A percentile compares a stretch with the other conserved stretches of the same genome.
Evolutionary conservation across 2,329 filamentous ascomycete genomes (phyloP).

Genomic region (Xylaria digitata): DNA sequence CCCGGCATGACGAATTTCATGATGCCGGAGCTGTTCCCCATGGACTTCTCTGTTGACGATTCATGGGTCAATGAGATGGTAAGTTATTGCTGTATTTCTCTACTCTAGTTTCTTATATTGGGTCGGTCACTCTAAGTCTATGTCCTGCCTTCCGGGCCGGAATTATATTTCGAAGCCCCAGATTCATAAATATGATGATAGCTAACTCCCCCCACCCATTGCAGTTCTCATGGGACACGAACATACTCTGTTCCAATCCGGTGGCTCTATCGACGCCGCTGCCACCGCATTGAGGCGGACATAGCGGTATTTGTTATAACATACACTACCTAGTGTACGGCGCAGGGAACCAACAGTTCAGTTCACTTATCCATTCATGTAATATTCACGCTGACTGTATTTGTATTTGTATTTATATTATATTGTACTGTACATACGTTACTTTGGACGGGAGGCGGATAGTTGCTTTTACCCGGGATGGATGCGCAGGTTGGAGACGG

Average conservation of each 20-base stretch:
- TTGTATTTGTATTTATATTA: slow-evolving; percentile 4
- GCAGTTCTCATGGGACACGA: slow-evolving; percentile 26
- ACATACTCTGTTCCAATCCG: neutral
- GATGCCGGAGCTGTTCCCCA: slow-evolving; percentile 39
- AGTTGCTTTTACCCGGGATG: neutral
- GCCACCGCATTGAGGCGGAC: neutral
- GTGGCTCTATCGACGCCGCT: neutral
- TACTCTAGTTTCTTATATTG: neutral
- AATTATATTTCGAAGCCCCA: neutral
- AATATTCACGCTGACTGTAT: neutral
- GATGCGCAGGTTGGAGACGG: neutral
- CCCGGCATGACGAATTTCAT: slow-evolving; percentile 21
- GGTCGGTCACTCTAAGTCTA: neutral
- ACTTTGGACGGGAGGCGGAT: neutral
- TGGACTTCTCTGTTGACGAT: slow-evolving; percentile 45
- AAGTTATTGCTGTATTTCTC: neutral
- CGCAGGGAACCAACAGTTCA: neutral
- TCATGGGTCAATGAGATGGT: slow-evolving; percentile 42
- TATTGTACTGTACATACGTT: neutral
- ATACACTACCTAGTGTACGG: no score
- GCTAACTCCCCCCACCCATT: neutral
- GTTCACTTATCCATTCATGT: neutral
- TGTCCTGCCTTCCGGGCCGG: neutral
- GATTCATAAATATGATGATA: neutral
- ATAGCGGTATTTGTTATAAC: neutral